phyloP scores from a whole-genome alignment of 2,329 filamentous ascomycete species.

The Ophiocordyceps camponoti-saundersi region DNA sequence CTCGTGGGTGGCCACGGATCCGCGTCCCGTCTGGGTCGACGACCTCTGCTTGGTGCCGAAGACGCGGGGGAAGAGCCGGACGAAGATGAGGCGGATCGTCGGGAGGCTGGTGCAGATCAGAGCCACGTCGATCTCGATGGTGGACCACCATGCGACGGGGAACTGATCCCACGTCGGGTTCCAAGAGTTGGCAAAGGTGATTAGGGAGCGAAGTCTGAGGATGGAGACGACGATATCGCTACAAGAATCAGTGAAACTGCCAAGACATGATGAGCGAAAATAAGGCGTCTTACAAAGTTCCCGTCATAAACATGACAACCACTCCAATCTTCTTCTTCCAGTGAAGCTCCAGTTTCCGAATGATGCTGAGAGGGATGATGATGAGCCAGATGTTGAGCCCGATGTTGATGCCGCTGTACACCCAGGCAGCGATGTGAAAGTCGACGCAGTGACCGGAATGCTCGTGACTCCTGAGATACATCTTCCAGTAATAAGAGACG shows the following conservation, averaged over 20 bases:
- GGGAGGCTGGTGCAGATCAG: slow-evolving; percentile 16
- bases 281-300: neutral
- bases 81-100: slow-evolving; percentile 12
- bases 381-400: slow-evolving; percentile 1
- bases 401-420: slow-evolving; percentile 1
- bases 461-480: neutral
- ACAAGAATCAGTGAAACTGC: too few species aligned
- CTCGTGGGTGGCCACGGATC: neutral
- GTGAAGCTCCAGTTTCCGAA: slow-evolving; percentile 1
- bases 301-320: slow-evolving; percentile 1
- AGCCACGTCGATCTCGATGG: slow-evolving; percentile 9
- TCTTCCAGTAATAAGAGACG: slow-evolving; percentile 1
- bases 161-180: slow-evolving; percentile 14
- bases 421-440: neutral
- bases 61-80: slow-evolving; percentile 7
- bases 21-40: neutral
- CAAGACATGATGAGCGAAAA: too few species aligned
- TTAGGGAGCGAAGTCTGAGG: slow-evolving; percentile 11
- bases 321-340: slow-evolving; percentile 3
- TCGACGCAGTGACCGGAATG: neutral
- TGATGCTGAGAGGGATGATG: slow-evolving; percentile 1
- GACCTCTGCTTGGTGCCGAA: neutral
- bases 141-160: slow-evolving; percentile 15
- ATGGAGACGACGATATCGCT: slow-evolving; percentile 16
- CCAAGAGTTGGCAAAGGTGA: slow-evolving; percentile 9